phyloP scores from a whole-genome alignment of 495 filamentous ascomycete species.

The Thermochaetoides thermophila region DNA sequence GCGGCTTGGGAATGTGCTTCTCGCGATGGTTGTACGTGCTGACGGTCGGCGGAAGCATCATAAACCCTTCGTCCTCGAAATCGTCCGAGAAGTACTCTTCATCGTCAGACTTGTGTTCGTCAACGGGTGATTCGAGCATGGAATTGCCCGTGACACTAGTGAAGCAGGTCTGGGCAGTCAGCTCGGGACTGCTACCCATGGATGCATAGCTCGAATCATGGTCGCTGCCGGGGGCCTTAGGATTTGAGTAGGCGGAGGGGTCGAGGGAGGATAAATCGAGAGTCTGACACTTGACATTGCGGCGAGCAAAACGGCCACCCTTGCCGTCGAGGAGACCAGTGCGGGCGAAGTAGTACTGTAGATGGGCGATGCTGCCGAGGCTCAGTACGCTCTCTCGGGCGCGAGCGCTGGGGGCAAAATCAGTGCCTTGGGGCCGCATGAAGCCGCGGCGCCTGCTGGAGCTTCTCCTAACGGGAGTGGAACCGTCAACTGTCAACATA shows the following conservation, averaged over 20 bases:
- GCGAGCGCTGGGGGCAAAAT: constrained; percentile 80
- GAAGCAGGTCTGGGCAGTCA: constrained; percentile 23
- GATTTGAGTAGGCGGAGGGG: constrained; percentile 22
- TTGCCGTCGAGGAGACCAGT: constrained; percentile 90
- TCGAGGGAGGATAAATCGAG: constrained; percentile 34
- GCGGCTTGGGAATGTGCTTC: constrained; percentile 74
- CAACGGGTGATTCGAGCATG: constrained; percentile 43
- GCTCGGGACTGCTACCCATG: constrained; percentile 40
- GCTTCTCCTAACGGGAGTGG: constrained; percentile 13
- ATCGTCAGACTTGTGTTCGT: constrained; percentile 35
- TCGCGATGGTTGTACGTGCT: constrained; percentile 88
- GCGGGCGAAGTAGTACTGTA: constrained; percentile 96
- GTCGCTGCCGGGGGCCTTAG: constrained; percentile 26
- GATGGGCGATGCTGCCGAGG: constrained; percentile 86
- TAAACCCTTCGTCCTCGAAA: constrained; percentile 43
- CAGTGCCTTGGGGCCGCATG: constrained; percentile 76
- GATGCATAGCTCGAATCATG: constrained; percentile 41
- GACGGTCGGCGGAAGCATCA: constrained; percentile 86
- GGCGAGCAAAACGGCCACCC: constrained; percentile 64
- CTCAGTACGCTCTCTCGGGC: constrained; percentile 89
- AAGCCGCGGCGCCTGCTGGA: constrained; percentile 61
- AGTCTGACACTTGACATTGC: constrained; percentile 39
- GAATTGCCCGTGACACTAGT: constrained; percentile 12
- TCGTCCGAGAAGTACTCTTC: constrained; percentile 42
- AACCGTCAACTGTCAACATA: constrained; percentile 26